phyloP scores from a whole-genome alignment of 306 rosid species.

The Boehmeria nivea region DNA sequence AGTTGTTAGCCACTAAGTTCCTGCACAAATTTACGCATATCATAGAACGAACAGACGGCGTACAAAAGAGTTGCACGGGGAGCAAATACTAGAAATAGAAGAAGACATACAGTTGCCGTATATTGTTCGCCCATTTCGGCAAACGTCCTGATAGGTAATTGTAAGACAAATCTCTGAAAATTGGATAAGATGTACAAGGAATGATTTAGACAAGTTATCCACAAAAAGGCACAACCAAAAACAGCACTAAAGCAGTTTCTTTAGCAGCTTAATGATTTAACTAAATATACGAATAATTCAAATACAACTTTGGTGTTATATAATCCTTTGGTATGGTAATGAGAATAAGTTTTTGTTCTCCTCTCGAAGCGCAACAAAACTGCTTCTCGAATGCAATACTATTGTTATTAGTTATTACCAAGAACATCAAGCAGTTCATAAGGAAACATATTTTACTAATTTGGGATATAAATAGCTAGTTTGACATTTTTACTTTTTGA shows the following conservation, averaged over 20 bases:
- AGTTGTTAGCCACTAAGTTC: constrained; percentile 34
- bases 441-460: no score
- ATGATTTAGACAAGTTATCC: neutral
- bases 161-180: constrained; percentile 32
- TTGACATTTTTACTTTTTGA: neutral
- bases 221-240: neutral
- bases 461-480: no score
- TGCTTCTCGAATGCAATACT: no score
- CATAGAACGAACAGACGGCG: neutral
- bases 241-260: neutral
- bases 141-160: constrained; percentile 21
- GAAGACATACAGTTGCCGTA: constrained; percentile 9
- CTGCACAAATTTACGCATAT: constrained; percentile 9
- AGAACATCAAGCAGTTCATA: no score
- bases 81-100: neutral
- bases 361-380: no score
- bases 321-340: no score
- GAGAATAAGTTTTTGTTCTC: no score
- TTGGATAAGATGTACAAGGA: neutral
- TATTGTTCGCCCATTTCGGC: constrained; percentile 16
- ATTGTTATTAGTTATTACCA: no score
- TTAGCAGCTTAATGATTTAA: neutral
- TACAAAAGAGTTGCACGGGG: no score
- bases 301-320: no score
- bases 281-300: no score